Evolutionary conservation across 2,329 filamentous ascomycete genomes (phyloP), one percentile per base, ranked within the genome.

Genomic region (Hypoxylon sp.): DNA sequence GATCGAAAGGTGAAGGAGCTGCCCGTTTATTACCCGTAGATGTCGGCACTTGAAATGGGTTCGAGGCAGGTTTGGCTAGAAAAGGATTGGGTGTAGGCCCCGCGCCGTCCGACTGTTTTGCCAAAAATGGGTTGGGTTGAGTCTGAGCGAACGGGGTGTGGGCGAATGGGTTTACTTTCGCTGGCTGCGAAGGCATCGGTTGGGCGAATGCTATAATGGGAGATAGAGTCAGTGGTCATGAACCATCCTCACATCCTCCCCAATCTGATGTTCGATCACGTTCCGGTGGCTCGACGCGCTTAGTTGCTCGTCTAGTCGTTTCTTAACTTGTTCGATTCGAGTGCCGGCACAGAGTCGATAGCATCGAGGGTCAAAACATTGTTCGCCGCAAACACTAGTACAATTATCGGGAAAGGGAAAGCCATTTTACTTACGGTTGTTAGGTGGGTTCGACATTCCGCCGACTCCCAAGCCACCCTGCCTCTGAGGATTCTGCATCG

Each of bases 401-500:
- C 36, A 41, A 63, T 67, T 45, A 65, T 67, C 59, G 60, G 67
- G 65, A 59, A 75, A 71, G 63, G 65, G 70, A 72, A 65, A 73
- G 56, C 65, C 55, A 59, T 65, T 67, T 63, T 64, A 77, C 75
- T 77, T 77, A 77, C 75, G 74, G 69, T 76, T 77, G 50, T 43
- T 63, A 51, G 73, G 62, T 55, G 63, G 50, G 41, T 60, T 69
- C 51, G 68, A 59, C 63, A 60, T 50, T 63, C 65, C 65, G 59
- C 70, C 65, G 49, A 65, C 58, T 64, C 74, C 74, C 74, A 72
- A 74, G 67, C 72, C 70, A 67, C 69, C 72, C 50, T 74, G 71
- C 49, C 65, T 68, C 73, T 73, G 62, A 52, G 68, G 34, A 69
- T 74, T 73, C 71, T 74, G 66, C 75, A 77, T 77, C 51, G 70